Evolutionary conservation across 257 asterid species (phyloP), one percentile per base, ranked within the genome.

Genomic region (Buddleja alternifolia): DNA sequence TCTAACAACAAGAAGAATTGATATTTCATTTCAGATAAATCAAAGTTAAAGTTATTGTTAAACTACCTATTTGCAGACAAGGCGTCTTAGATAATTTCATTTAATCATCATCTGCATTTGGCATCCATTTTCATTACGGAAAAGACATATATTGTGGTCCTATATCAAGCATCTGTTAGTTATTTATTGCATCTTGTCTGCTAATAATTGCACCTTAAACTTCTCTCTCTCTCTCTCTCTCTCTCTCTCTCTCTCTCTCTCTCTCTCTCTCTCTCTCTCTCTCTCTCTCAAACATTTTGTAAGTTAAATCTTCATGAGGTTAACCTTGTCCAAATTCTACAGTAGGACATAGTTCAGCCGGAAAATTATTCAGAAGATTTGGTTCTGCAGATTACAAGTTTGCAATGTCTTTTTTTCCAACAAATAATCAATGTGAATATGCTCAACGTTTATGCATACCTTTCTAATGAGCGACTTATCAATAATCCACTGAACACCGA

Each of bases 181-280:
- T 41, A 40, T 21, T 23, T 44, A 17, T 57, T 41, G 52, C 54
- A 61, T 61, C 45, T 61, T 61, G 23, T 63, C 41, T 23, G 39
- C 67, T 14, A 32, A 39, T 15, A 57, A 21, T 52, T 36, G 63
- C 25, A 16, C 20, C 57, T 15, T 32, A 15, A 57, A 36, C 63
- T 57, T 15, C 32, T n/a, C 32, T 15, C 25, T 1, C 7, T 51
- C 5, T 29, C 34, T 29, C 34, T 29, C 34, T 2, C 34, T 2
- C 2, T 1, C 34, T 29, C 5, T 29, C 34, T 29, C 34, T 29
- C 34, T 29, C 3, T 29, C 5, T 29, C 34, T 29, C 5, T 29
- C 34, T 29, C 34, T 29, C 34, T 29, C 3, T 29, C 5, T 29
- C n/a, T n/a, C n/a, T n/a, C n/a, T n/a, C 34, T 29, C 5, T 29